Base-by-base conservation (phyloP, 2,329 filamentous ascomycete genomes). In the Trichoderma endophyticum region DNA sequence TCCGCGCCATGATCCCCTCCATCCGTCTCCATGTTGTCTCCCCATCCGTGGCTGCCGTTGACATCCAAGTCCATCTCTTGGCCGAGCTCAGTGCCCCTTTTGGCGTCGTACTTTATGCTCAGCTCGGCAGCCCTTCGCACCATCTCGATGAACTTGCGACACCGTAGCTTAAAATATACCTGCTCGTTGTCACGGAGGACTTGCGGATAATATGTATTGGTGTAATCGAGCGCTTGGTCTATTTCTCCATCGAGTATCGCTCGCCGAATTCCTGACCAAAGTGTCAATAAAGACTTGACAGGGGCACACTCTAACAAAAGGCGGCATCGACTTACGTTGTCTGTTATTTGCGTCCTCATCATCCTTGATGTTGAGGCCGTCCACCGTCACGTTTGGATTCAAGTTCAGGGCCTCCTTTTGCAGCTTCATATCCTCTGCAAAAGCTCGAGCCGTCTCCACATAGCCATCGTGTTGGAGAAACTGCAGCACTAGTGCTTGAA, bases 401-500 rank as follows among this genome's bases (percentile, higher is more conserved):
- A 89, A 85, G 73, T 87, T 88, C 71, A 97, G 82, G 9, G 92
- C 90, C 77, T 88, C 84, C 76, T 92, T 91, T 79, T 97, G 93
- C 18, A 87, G 84, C 69, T 89, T 87, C 30, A 97, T 90, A 78
- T 98, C 95, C 76, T 92, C 87, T 4, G 93, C 90, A 84, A 99
- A 98, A 0, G 93, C 94, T 74, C 91, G 89, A 9, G 95, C 95
- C 0, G 95, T 97, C 75, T 98, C 95, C 8, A 98, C 92, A 76
- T 98, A 98, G 72, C 96, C 96, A 77, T 98, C 96, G 76, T 98
- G 95, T 48, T 95, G 93, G 15, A 99, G 84, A 76, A 97, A 98
- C 81, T 98, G 95, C 51, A 94, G 87, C 21, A 91, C 87, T 71
- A 98, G 84, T 76, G 92, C 89, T 79, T 98, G 94, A 48, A 97